phyloP scores from a whole-genome alignment of 352 stramenopile genomes.

The Phytophthora palmivora region DNA sequence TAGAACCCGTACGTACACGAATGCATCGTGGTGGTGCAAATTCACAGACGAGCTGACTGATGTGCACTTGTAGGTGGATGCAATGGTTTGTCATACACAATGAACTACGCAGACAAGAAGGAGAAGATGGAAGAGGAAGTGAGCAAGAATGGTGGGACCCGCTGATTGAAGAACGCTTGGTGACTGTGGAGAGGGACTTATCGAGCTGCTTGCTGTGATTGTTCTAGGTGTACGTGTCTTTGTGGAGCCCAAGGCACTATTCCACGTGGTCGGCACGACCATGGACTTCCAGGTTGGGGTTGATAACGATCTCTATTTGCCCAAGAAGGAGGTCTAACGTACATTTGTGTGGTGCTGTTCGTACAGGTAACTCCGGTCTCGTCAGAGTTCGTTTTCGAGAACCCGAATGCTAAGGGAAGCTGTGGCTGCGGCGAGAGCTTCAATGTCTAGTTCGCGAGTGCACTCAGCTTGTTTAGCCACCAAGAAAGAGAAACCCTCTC shows the following conservation, averaged over 20 bases:
- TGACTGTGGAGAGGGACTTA: constrained; percentile 15
- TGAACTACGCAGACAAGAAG: constrained; percentile 98
- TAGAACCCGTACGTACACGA: constrained; percentile 81
- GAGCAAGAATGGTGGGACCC: constrained; percentile 72
- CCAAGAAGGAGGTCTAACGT: background rate
- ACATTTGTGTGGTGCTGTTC: background rate
- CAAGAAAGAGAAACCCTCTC: constrained; percentile 9
- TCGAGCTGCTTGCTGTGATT: constrained; percentile 1
- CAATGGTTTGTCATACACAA: constrained; percentile 98
- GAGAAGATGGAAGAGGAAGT: constrained; percentile 95
- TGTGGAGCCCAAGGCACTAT: constrained; percentile 98
- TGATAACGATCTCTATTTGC: background rate
- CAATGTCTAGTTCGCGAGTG: constrained; percentile 91
- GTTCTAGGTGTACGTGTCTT: constrained; percentile 94
- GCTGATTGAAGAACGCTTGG: constrained; percentile 1
- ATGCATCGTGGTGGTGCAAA: constrained; percentile 10
- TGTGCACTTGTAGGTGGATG: constrained; percentile 86
- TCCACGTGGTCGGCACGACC: constrained; percentile 98
- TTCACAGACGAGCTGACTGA: background rate
- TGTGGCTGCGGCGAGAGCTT: constrained; percentile 99
- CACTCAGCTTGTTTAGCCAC: constrained; percentile 7
- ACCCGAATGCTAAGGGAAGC: constrained; percentile 99
- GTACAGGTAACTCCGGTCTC: constrained; percentile 94
- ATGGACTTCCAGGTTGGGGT: constrained; percentile 96
- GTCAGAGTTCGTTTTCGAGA: constrained; percentile 99